Percentiles rank a stretch among this genome's conserved stretches.
These are phyloP conservation scores for Echinosophora koreensis DNA, from an alignment of 306 rosid genomes.

Conservation along the genomic window DNA sequence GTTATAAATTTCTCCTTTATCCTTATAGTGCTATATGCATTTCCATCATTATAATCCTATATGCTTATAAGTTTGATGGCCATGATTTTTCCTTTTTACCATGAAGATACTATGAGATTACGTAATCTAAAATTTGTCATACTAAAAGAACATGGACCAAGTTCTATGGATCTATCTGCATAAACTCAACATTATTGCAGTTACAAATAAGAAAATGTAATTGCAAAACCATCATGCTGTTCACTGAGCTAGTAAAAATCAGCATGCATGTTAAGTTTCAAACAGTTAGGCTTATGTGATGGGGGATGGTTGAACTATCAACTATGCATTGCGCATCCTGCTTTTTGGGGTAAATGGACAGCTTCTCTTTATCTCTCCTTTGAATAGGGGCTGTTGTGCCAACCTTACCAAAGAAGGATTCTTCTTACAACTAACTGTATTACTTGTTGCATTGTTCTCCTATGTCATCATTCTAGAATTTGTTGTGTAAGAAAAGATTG, in stretches of 20 bases:
- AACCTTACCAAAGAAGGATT: conserved; percentile 44
- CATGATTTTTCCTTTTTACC: neutral
- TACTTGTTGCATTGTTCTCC: conserved; percentile 26
- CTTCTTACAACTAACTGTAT: conserved; percentile 28
- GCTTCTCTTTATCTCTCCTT: neutral
- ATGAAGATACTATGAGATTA: neutral
- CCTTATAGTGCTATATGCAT: neutral
- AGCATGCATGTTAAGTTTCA: conserved; percentile 45
- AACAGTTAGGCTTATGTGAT: conserved; percentile 42
- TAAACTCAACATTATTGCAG: conserved; percentile 44
- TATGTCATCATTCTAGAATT: conserved; percentile 48
- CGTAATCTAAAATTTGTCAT: neutral
- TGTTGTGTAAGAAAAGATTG: conserved; percentile 40
- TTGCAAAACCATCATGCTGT: conserved; percentile 49
- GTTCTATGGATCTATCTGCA: neutral
- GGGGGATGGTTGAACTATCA: conserved; percentile 46
- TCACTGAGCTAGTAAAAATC: conserved; percentile 44
- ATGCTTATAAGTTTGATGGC: neutral
- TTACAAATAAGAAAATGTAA: conserved; percentile 30
- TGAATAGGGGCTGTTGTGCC: conserved; percentile 36
- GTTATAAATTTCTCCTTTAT: neutral
- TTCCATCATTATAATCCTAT: neutral
- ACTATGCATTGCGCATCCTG: conserved; percentile 47
- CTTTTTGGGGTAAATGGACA: conserved; percentile 32
- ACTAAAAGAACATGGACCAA: conserved; percentile 11